Base-by-base conservation (phyloP, 2,329 filamentous ascomycete species). In the Dichotomopilus funicola region DNA sequence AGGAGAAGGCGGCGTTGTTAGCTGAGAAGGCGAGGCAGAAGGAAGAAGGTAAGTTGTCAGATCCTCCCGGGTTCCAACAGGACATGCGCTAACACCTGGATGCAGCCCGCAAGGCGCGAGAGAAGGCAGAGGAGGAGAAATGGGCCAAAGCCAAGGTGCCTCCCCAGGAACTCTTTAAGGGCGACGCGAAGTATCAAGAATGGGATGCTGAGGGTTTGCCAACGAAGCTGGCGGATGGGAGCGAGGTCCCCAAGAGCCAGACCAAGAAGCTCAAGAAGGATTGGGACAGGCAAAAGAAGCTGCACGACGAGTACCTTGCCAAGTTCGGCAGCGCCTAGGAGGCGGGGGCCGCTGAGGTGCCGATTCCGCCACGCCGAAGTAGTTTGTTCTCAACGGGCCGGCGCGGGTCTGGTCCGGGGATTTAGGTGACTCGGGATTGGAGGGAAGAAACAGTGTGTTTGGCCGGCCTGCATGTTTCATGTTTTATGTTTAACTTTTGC, bases 261-360 rank as follows among this genome's bases (percentile, higher is more conserved):
- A 67, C 74, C 50, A 96, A 96, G 79, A 91, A 89, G 75, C 71
- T 96, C 63, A 85, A 78, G 73, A 96, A 96, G 77, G 86, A 90
- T 54, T 95, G 89, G 89, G 88, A 95, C 64, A 85, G 79, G 68
- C 92, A 96, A 75, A 94, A 91, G 78, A 95, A 92, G 78, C 70
- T 81, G 56, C 86, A 91, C 69, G 86, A 91, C 60, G 82, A 85
- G 59, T 87, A 67, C 41, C 53, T 61, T 7, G 63, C 61, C n/a
- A 72, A 71, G 58, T 69, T 71, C 55, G 69, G 68, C 6, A 48
- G n/a, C 2, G 37, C 37, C 13, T 48, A 53, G 8, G n/a, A 4
- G 36, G 38, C 11, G 9, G 27, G 45, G 6, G 13, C 12, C 36
- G 41, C 13, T 19, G 45, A 36, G 3, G n/a, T 34, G 31, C 27